Evolutionary conservation across 78 protist species (phyloP).

Genomic region (Mantamonas sphyraenae): DNA sequence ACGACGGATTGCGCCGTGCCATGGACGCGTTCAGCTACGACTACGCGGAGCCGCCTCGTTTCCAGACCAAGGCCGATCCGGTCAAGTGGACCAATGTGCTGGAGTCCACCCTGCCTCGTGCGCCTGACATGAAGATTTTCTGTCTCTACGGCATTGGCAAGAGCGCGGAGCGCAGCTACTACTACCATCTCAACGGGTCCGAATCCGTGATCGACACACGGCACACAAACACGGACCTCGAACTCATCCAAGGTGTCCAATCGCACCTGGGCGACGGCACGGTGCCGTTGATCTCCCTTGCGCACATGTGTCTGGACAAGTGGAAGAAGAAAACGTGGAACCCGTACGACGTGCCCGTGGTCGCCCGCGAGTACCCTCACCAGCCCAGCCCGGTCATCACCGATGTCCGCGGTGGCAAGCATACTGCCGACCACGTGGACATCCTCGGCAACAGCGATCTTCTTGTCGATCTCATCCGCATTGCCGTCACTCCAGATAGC

Average conservation of each 20-base stretch:
- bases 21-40: no score
- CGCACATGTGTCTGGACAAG: slow-evolving; percentile 5
- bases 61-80: no score
- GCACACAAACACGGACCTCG: not conserved
- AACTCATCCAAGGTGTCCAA: slow-evolving; percentile 1
- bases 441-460: slow-evolving; percentile 12
- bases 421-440: slow-evolving; percentile 15
- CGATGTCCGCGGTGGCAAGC: not conserved
- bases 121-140: slow-evolving; percentile 11
- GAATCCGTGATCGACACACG: not conserved
- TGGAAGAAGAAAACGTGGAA: not conserved
- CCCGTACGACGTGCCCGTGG: not conserved
- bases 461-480: not conserved
- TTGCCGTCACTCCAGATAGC: not conserved
- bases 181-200: not conserved
- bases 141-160: slow-evolving; percentile 27
- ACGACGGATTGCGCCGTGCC: not conserved
- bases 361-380: not conserved
- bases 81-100: slow-evolving; percentile 11
- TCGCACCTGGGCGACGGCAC: slow-evolving; percentile 20
- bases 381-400: not conserved
- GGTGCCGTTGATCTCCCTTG: slow-evolving; percentile 21
- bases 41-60: no score
- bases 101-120: slow-evolving; percentile 12
- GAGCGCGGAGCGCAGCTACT: slow-evolving; percentile 4